These are phyloP conservation scores for Hansenula sp. DNA, from an alignment of 1,139 yeast genomes.

Conservation along the genomic window DNA sequence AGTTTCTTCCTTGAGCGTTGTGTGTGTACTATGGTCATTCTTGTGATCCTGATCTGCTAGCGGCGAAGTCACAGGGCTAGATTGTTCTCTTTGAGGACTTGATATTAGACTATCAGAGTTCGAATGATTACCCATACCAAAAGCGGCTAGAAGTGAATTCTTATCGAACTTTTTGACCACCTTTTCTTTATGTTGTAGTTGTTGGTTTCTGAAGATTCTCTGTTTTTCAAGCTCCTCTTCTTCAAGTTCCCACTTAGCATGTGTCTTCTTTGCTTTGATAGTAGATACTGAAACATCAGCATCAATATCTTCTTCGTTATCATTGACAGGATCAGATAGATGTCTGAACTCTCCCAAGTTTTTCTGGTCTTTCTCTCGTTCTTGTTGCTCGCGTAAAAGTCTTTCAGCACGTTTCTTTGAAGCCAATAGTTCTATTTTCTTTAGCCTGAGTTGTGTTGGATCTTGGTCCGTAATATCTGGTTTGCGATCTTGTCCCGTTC, in stretches of 20 bases:
- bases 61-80: slow-evolving; percentile 1
- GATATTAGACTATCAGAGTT: neutral
- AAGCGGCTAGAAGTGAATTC: slow-evolving; percentile 13
- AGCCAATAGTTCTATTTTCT: slow-evolving; percentile 17
- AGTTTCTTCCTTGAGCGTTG: no score
- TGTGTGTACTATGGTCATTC: no score
- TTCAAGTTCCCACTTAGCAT: slow-evolving; percentile 10
- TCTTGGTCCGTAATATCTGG: neutral
- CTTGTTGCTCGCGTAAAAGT: slow-evolving; percentile 15
- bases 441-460: slow-evolving; percentile 5
- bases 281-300: slow-evolving; percentile 9
- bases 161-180: slow-evolving; percentile 13
- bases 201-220: slow-evolving; percentile 5
- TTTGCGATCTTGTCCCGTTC: slow-evolving; percentile 5
- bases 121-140: slow-evolving; percentile 5
- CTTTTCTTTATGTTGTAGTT: slow-evolving; percentile 11
- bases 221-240: slow-evolving; percentile 14
- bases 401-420: slow-evolving; percentile 19
- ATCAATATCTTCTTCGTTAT: slow-evolving; percentile 9
- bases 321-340: neutral
- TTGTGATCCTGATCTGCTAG: neutral
- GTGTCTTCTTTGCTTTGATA: neutral
- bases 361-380: slow-evolving; percentile 13
- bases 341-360: slow-evolving; percentile 9
- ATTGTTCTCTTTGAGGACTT: neutral